These are phyloP conservation scores for Linum tenue DNA, from an alignment of 345 rosid species.

Conservation along the genomic window DNA sequence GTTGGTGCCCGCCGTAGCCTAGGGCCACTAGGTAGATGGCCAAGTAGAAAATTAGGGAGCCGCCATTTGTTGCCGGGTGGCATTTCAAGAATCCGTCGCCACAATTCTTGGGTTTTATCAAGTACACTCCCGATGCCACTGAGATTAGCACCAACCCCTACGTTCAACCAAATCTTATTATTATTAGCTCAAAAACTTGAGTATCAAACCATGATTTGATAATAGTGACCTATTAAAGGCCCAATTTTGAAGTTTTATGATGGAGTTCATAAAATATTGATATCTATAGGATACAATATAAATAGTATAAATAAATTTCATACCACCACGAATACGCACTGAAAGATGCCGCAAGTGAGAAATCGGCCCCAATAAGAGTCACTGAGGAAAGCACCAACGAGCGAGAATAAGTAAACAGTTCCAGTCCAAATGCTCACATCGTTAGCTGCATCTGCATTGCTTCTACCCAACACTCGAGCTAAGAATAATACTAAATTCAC, in stretches of 20 bases:
- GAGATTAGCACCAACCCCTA: constrained; percentile 62
- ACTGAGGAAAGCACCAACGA: constrained; percentile 84
- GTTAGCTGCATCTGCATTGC: constrained; percentile 75
- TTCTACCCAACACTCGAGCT: constrained; percentile 70
- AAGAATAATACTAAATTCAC: constrained; percentile 77
- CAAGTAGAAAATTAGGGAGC: constrained; percentile 44
- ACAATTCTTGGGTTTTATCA: constrained; percentile 60
- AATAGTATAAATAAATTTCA: not conserved
- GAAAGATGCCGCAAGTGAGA: constrained; percentile 58
- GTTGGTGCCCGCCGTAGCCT: constrained; percentile 90
- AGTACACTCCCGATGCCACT: constrained; percentile 46
- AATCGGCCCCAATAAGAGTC: constrained; percentile 97
- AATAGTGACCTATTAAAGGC: too few relatives aligned
- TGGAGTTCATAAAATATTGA: too few relatives aligned
- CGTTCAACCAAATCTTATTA: not conserved
- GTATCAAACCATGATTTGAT: too few relatives aligned
- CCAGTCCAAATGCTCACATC: constrained; percentile 92
- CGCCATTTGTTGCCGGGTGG: constrained; percentile 29
- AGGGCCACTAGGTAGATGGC: constrained; percentile 72
- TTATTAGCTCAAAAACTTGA: too few relatives aligned
- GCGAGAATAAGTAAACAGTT: constrained; percentile 81
- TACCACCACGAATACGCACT: constrained; percentile 44
- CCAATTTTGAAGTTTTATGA: too few relatives aligned
- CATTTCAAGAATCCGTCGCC: constrained; percentile 47
- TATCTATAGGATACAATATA: too few relatives aligned